Evolutionary conservation across 2,329 filamentous ascomycete genomes (phyloP), one percentile per base, ranked within the genome.

Genomic region (Aspergillus arachidicola): DNA sequence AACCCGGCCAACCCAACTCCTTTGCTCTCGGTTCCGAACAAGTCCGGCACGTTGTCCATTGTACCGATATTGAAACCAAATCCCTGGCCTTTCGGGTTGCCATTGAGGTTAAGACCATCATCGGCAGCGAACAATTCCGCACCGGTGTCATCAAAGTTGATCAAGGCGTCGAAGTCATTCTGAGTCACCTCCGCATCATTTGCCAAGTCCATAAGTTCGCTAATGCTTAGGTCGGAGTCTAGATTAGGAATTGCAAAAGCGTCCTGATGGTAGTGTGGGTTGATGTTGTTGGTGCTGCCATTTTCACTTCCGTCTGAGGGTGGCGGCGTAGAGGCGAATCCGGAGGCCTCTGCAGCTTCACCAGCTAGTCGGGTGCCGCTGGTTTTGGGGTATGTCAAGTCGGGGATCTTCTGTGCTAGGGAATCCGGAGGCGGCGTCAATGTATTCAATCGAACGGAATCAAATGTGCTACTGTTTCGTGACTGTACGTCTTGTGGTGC

Each of bases 151-250:
- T 82, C 80, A 57, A 82, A 79, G 61, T 82, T 81, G 66, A 82
- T 80, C 59, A 82, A 65, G 0, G 79, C 78, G 60, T 82, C 80
- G 32, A 82, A 79, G 60, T 82, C 80, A 57, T 80, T 79, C 59
- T 81, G 77, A 2, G 76, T 80, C 26, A 80, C 78, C 61, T 81
- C 79, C 6, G 76, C 78, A 55, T 80, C 79, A 57, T 81, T 80
- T 32, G 79, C 79, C 30, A 81, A 66, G 62, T 79, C 78, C 74
- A 80, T 80, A 36, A 81, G 71, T 56, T 80, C 74, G 46, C 74
- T 77, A 4, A 81, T 68, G 57, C 74, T 79, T 62, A 79, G 63
- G 36, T 80, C 76, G 3, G 73, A 63, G 50, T 74, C 67, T 12
- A 74, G 51, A 28, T 70, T 69, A n/a, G 71, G 73, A 46, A 74